Evolutionary conservation across 192 early-diverging fungal genomes (phyloP).

Genomic region (Coemansia sp.): DNA sequence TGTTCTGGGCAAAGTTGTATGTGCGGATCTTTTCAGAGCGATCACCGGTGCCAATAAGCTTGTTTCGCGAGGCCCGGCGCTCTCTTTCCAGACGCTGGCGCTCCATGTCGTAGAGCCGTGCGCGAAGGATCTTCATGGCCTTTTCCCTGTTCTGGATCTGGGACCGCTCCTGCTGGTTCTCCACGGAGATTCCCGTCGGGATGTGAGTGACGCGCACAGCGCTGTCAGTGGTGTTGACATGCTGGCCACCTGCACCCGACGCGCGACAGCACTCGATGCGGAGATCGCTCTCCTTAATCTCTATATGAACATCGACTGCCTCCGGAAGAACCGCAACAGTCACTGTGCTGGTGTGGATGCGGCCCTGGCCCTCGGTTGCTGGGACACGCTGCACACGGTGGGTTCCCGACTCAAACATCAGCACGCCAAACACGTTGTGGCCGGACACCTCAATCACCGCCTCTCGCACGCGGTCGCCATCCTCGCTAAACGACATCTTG

Average conservation of each 20-base stretch:
- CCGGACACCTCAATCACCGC: constrained; percentile 67
- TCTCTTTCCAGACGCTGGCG: constrained; percentile 59
- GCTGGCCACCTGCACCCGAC: constrained; percentile 85
- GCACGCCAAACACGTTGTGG: constrained; percentile 66
- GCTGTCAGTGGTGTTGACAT: constrained; percentile 94
- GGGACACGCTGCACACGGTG: constrained; percentile 84
- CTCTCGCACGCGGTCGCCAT: constrained; percentile 57
- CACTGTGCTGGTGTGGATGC: constrained; percentile 75
- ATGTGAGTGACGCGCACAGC: constrained; percentile 93
- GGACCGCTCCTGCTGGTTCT: constrained; percentile 91
- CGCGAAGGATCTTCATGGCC: constrained; percentile 80
- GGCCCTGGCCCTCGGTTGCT: constrained; percentile 72
- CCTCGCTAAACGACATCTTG: constrained; percentile 41
- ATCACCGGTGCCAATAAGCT: constrained; percentile 68
- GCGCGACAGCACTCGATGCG: constrained; percentile 74
- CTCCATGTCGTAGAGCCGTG: constrained; percentile 75
- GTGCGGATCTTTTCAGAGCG: constrained; percentile 83
- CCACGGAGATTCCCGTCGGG: constrained; percentile 83
- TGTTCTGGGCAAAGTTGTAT: constrained; percentile 78
- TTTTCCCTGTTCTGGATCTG: constrained; percentile 88
- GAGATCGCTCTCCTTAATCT: constrained; percentile 66
- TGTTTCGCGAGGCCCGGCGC: constrained; percentile 62
- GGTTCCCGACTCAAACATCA: constrained; percentile 81
- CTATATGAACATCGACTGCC: constrained; percentile 69
- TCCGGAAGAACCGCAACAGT: constrained; percentile 79